Base-by-base conservation (phyloP, 139 green algal genomes). In the Picochlorum sp. region DNA sequence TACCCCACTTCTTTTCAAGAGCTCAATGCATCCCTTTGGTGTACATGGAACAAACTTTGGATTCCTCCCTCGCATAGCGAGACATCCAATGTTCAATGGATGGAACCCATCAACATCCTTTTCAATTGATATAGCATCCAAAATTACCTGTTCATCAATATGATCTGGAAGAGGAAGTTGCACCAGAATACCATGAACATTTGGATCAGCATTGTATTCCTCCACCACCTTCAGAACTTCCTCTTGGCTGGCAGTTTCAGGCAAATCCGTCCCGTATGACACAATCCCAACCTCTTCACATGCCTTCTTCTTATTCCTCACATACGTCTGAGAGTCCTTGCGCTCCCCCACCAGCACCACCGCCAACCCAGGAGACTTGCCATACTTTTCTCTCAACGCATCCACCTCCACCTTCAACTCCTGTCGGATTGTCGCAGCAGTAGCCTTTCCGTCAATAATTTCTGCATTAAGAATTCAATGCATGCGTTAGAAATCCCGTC, bases 51-150 rank as follows among this genome's bases (percentile, higher is more conserved):
- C 80, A 60, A 92, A 95, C 16, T 76, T 54, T 8, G 88, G 84
- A 14, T 80, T 56, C 1, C 89, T 76, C 7, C 86, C 87, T 13
- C 89, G 75, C 86, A 95, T 95, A 41, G 84, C 87, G n/a, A 92
- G 70, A 20, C 49, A 51, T 37, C 87, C 78, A 72, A 96, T 96
- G 75, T 97, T 97, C 26, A 86, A 37, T 2, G 90, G 88, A 72
- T 96, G 90, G 72, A 97, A 96, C 51, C 91, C 91, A 66, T 97
- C 91, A 21, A 96, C 91, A 62, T 97, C 91, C 74, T 96, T 97
- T 7, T 86, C 76, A n/a, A 95, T 67, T 62, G 69, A 79, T 66
- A 98, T 89, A 28, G 81, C 83, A 64, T 93, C 84, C 56, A 93
- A 71, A 18, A 94, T 75, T 20, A 66, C 51, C 61, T 86, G 67